Evolutionary conservation across 495 filamentous ascomycete genomes (phyloP), one percentile per base, ranked within the genome.

Genomic region (Penicillium paradoxum): DNA sequence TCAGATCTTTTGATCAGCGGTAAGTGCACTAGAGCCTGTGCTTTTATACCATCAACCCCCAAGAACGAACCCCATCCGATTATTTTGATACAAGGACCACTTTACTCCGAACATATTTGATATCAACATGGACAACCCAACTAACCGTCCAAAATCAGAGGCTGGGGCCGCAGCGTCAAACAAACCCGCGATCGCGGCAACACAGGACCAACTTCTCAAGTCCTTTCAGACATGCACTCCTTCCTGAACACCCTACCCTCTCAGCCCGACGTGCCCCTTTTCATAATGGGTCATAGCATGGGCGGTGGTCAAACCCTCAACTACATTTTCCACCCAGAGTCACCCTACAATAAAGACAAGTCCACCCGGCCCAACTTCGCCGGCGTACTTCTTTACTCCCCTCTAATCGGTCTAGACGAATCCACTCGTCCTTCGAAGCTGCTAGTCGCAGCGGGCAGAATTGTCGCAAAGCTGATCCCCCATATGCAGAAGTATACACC

Each of bases 251-350:
- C 27, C 18, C 58, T 73, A 17, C 57, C 69, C 21, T 67, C 75
- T 46, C 63, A 78, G 10, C 43, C 63, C 11, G 57, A 62, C 6
- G 59, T 79, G 4, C 89, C 91, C 0, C 65, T 92, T 17, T 96
- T 96, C 70, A 77, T 96, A n/a, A 80, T 89, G 66, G 90, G 90
- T 45, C 90, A 95, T 70, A 89, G 84, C 33, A 90, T 86, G 84
- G 91, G 91, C 64, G 91, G 91, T 40, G 87, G 79, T 14, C 73
- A 90, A 58, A 80, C 83, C 13, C 57, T 64, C 19, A 65, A 53
- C 32, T 58, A 62, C 39, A 37, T 59, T 18, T 53, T 62, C 32
- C 59, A 56, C 36, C 56, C 59, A 14, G 49, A 56, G 10, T 62
- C 59, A 10, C 59, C 59, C 19, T 58, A 62, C 55, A 32, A 50